phyloP scores from a whole-genome alignment of 2,329 filamentous ascomycete genomes.

The Scolecobasidium constrictum region DNA sequence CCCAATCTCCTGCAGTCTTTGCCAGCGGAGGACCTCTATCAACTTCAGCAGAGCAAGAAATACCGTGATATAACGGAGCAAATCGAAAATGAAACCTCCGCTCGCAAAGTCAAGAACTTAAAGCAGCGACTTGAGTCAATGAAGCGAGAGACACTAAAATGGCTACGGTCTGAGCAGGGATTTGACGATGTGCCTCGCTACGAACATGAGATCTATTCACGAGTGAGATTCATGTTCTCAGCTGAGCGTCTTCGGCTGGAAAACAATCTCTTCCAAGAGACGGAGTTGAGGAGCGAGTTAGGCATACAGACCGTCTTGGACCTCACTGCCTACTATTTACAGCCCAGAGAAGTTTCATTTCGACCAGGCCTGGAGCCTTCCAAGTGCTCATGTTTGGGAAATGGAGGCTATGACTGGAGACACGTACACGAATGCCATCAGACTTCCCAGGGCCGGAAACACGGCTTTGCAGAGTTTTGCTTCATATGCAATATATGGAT shows the following conservation, averaged over 20 bases:
- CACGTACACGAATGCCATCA: slow-evolving; percentile 1
- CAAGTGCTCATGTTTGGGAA: neutral
- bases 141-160: neutral
- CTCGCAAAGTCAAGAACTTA: neutral
- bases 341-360: slow-evolving; percentile 2
- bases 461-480: slow-evolving; percentile 3
- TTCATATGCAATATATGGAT: slow-evolving; percentile 7
- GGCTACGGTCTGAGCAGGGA: neutral
- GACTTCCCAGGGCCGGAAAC: neutral
- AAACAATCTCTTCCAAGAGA: neutral
- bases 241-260: neutral
- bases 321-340: neutral
- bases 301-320: neutral
- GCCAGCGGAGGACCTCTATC: neutral
- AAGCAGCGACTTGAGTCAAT: neutral
- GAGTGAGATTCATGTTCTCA: slow-evolving; percentile 1
- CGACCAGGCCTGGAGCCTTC: slow-evolving; percentile 2
- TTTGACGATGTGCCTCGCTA: neutral
- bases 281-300: neutral
- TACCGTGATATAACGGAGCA: neutral
- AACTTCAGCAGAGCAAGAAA: neutral
- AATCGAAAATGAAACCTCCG: neutral
- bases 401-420: slow-evolving; percentile 2
- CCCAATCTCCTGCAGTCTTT: slow-evolving; percentile 2
- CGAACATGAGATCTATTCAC: slow-evolving; percentile 3